Evolutionary conservation across 768 basidiomycete genomes (phyloP).

Genomic region (Boletellus ananas): DNA sequence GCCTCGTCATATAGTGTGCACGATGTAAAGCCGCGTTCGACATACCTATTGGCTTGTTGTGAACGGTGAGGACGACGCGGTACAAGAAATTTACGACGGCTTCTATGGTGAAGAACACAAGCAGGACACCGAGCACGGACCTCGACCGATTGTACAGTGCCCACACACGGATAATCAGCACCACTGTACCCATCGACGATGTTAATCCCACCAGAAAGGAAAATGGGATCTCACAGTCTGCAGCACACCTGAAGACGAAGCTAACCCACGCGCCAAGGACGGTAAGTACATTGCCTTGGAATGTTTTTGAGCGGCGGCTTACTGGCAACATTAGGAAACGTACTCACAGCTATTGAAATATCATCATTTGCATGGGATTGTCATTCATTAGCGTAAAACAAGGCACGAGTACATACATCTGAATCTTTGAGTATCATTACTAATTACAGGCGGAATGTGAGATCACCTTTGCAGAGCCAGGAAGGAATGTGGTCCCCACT

Average conservation of each 20-base stretch:
- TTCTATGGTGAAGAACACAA: not conserved
- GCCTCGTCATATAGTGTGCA: not conserved
- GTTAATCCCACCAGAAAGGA: not conserved
- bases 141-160: not conserved
- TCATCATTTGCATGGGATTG: not conserved
- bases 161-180: not conserved
- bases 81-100: not conserved
- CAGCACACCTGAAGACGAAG: not conserved
- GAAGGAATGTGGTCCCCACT: not conserved
- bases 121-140: not conserved
- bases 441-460: not conserved
- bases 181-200: not conserved
- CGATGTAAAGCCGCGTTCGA: not conserved
- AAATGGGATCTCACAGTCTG: not conserved
- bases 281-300: not conserved
- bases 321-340: not conserved
- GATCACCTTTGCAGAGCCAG: not conserved
- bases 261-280: not conserved
- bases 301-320: not conserved
- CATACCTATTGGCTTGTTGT: not conserved
- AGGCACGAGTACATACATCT: not conserved
- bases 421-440: not conserved
- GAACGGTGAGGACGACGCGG: not conserved
- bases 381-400: not conserved
- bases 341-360: not conserved